These are phyloP conservation scores for Bryoglossum gracile DNA, from an alignment of 495 filamentous ascomycete genomes.

Conservation along the genomic window DNA sequence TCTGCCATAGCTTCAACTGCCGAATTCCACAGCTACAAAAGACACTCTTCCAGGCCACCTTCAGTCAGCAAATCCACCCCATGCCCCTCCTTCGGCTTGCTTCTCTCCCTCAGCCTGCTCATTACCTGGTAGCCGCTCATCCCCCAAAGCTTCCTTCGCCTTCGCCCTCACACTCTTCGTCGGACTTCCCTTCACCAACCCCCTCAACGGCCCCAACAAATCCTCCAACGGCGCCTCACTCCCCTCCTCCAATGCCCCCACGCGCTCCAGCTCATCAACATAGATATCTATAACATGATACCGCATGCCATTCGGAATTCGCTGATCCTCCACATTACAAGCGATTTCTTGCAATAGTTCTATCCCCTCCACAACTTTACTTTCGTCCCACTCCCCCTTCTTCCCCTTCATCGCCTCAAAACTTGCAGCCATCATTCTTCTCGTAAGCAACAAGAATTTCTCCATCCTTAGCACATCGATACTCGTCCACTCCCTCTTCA, in stretches of 20 bases:
- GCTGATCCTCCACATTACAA: conserved; percentile 36
- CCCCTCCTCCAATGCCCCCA: conserved; percentile 42
- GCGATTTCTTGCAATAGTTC: conserved; percentile 34
- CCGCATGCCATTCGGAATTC: conserved; percentile 70
- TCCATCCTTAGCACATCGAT: conserved; percentile 86
- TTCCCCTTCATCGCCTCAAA: conserved; percentile 50
- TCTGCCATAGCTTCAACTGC: not conserved
- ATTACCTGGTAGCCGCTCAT: conserved; percentile 61
- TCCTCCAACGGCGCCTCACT: conserved; percentile 39
- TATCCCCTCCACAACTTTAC: conserved; percentile 19
- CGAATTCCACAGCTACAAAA: not conserved
- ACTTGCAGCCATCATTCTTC: conserved; percentile 62
- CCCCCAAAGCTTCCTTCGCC: conserved; percentile 63
- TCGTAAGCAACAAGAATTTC: conserved; percentile 83
- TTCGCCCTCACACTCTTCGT: conserved; percentile 66
- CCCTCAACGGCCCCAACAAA: conserved; percentile 54
- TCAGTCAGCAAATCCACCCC: conserved; percentile 68
- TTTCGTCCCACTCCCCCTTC: conserved; percentile 31
- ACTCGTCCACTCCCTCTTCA: conserved; percentile 70
- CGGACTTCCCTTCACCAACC: conserved; percentile 45
- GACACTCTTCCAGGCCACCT: not conserved
- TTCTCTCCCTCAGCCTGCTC: conserved; percentile 25
- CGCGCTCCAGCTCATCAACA: conserved; percentile 75
- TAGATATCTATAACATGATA: conserved; percentile 90
- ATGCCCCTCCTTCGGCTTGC: conserved; percentile 41